These are phyloP conservation scores for Lenzites betulinus DNA, from an alignment of 768 basidiomycete species.

Conservation along the genomic window DNA sequence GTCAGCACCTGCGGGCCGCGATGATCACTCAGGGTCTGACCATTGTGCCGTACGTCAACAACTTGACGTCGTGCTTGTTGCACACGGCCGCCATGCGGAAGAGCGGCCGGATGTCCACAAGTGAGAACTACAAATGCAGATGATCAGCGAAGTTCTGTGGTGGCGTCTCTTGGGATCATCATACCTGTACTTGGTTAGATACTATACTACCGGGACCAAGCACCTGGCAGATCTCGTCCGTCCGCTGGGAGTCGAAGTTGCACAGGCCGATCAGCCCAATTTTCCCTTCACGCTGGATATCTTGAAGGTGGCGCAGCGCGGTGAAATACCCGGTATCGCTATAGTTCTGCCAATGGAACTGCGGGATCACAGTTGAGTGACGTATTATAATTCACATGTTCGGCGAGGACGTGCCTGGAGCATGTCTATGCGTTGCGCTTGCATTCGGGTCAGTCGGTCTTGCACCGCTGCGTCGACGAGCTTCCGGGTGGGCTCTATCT, in stretches of 20 bases:
- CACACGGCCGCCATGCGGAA: conserved; percentile 81
- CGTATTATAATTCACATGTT: too few species aligned
- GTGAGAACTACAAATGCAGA: conserved; percentile 60
- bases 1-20: not conserved
- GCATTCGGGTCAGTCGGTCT: conserved; percentile 74
- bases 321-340: conserved; percentile 49
- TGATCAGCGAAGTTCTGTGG: not conserved
- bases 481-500: conserved; percentile 49
- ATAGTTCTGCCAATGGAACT: conserved; percentile 86
- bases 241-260: conserved; percentile 77
- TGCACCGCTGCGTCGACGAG: conserved; percentile 63
- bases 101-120: conserved; percentile 77
- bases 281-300: conserved; percentile 58
- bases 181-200: conserved; percentile 83
- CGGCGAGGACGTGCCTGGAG: conserved; percentile 54
- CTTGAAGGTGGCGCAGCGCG: conserved; percentile 52
- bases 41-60: conserved; percentile 81
- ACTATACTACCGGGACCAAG: conserved; percentile 72
- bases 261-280: conserved; percentile 73
- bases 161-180: not conserved
- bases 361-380: not conserved
- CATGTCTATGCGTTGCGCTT: conserved; percentile 59
- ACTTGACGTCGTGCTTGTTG: conserved; percentile 66
- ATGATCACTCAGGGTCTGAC: conserved; percentile 42
- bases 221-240: conserved; percentile 78